phyloP scores from a whole-genome alignment of 345 rosid species.

The Rubroshorea leprosula region DNA sequence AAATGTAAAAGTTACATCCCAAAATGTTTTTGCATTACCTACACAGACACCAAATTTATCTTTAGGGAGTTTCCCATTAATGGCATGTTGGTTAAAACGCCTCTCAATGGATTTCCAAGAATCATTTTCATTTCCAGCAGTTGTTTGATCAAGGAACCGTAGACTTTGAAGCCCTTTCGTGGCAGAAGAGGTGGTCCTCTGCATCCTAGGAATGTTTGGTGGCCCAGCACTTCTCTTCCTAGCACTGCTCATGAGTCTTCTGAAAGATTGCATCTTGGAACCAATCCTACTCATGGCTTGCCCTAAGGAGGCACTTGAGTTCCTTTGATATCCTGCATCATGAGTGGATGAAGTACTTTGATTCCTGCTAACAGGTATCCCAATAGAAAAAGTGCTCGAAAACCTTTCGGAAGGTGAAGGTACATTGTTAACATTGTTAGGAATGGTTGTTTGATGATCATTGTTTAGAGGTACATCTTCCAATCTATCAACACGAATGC shows the following conservation, averaged over 20 bases:
- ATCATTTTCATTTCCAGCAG: constrained; percentile 69
- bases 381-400: background rate
- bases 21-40: constrained; percentile 30
- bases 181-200: constrained; percentile 56
- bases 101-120: constrained; percentile 80
- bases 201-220: constrained; percentile 22
- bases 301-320: background rate
- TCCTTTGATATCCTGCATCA: background rate
- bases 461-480: constrained; percentile 30
- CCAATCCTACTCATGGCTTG: constrained; percentile 9
- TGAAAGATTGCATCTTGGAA: constrained; percentile 27
- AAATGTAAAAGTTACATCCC: no score
- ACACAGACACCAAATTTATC: constrained; percentile 80
- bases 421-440: background rate
- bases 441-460: no score
- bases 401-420: background rate
- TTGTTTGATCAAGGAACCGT: constrained; percentile 71
- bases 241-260: constrained; percentile 37
- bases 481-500: constrained; percentile 49
- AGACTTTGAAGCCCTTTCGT: constrained; percentile 74
- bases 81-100: constrained; percentile 61
- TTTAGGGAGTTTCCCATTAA: constrained; percentile 42
- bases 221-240: constrained; percentile 34
- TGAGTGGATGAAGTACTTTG: background rate
- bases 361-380: background rate